Conservation (phyloP, 441 rosid genomes). For the Bocquillonia castaneifolia region DNA sequence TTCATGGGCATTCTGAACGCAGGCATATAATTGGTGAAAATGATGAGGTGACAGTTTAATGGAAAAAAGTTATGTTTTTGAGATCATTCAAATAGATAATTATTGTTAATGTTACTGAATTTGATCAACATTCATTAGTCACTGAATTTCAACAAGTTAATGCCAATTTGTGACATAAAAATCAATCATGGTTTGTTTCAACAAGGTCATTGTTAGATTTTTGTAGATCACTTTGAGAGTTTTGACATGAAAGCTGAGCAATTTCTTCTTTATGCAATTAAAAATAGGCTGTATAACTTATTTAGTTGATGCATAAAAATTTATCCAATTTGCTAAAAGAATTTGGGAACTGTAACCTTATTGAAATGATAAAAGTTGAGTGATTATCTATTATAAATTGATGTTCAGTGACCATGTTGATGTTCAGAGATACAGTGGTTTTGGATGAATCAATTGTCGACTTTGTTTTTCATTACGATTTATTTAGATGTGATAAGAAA, state of each 20-base stretch:
- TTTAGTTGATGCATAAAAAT: neutral
- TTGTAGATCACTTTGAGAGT: neutral
- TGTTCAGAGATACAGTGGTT: neutral
- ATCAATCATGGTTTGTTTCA: neutral
- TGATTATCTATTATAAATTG: neutral
- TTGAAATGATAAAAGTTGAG: neutral
- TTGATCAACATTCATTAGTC: neutral
- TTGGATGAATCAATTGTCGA: neutral
- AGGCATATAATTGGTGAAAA: slow-evolving; percentile 90
- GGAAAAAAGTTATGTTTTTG: neutral
- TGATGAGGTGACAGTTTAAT: slow-evolving; percentile 49
- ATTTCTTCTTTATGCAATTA: neutral
- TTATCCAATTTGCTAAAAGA: neutral
- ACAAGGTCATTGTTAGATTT: neutral
- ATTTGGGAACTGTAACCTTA: neutral
- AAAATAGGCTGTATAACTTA: neutral
- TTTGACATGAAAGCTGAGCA: neutral
- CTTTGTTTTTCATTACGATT: neutral
- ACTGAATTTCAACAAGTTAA: neutral
- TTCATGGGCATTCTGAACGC: slow-evolving; percentile 94
- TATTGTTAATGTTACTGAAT: neutral
- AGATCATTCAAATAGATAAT: slow-evolving; percentile 6
- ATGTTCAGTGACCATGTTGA: neutral
- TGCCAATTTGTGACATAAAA: neutral
- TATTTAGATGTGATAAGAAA: neutral